Evolutionary conservation across 2,329 filamentous ascomycete genomes (phyloP).

Genomic region (Lasiodiplodia gonubiensis): DNA sequence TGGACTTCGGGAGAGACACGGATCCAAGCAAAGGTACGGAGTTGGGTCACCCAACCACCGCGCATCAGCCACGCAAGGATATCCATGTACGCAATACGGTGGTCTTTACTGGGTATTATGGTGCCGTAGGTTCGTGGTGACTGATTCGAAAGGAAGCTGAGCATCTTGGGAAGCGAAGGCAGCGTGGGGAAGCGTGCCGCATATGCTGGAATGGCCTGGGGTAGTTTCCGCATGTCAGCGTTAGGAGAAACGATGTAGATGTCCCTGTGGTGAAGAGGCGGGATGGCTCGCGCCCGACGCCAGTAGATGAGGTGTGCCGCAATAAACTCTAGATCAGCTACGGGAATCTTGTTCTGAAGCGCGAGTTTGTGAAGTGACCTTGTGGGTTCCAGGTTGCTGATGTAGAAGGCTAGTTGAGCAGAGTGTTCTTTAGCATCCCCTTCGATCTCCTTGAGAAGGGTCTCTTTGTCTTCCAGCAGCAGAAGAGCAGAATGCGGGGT

Average conservation of each 20-base stretch:
- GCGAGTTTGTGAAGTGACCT: slow-evolving; percentile 75
- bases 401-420: slow-evolving; percentile 75
- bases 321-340: slow-evolving; percentile 82
- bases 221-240: slow-evolving; percentile 75
- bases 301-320: slow-evolving; percentile 95
- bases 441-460: slow-evolving; percentile 72
- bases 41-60: slow-evolving; percentile 90
- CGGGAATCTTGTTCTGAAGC: slow-evolving; percentile 72
- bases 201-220: slow-evolving; percentile 73
- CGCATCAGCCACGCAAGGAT: slow-evolving; percentile 94
- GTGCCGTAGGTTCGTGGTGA: slow-evolving; percentile 78
- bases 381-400: slow-evolving; percentile 64
- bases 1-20: slow-evolving; percentile 83
- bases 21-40: slow-evolving; percentile 90
- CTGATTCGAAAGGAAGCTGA: slow-evolving; percentile 79
- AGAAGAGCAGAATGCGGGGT: slow-evolving; percentile 88
- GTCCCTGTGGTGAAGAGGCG: slow-evolving; percentile 86
- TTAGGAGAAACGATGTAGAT: slow-evolving; percentile 92
- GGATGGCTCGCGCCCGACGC: slow-evolving; percentile 89
- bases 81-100: slow-evolving; percentile 84
- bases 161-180: slow-evolving; percentile 81
- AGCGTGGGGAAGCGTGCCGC: slow-evolving; percentile 80
- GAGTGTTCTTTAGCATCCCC: slow-evolving; percentile 77
- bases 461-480: slow-evolving; percentile 80
- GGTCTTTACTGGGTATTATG: slow-evolving; percentile 85